Percentiles rank a stretch among this genome's conserved stretches.
These are phyloP conservation scores for Rosa rugosa DNA, from an alignment of 306 rosid species.

Conservation along the genomic window DNA sequence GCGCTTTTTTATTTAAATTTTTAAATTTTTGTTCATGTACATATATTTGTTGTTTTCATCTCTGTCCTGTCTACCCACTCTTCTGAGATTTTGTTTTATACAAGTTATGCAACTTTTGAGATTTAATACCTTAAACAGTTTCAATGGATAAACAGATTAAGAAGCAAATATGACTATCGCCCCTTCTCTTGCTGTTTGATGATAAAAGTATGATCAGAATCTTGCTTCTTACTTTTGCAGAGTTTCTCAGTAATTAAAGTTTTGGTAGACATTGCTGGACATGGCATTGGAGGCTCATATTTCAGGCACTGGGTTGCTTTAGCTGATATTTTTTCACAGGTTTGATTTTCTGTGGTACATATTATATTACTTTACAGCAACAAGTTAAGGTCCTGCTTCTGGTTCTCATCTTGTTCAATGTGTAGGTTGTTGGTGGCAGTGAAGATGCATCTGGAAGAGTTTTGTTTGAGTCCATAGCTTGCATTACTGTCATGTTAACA, in stretches of 20 bases:
- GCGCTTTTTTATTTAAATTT: too few relatives aligned
- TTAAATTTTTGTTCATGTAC: background rate
- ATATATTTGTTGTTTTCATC: background rate
- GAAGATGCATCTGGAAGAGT: constrained; percentile 74
- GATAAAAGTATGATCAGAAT: constrained; percentile 19
- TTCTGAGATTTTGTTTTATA: background rate
- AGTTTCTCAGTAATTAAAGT: constrained; percentile 71
- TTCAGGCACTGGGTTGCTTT: constrained; percentile 75
- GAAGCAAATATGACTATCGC: background rate
- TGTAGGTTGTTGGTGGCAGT: constrained; percentile 66
- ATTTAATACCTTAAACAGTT: background rate
- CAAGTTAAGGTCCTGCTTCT: constrained; percentile 26
- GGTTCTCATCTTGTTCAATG: constrained; percentile 32
- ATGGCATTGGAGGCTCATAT: constrained; percentile 50
- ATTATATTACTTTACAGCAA: background rate
- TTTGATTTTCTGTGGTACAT: constrained; percentile 34
- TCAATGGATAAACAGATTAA: background rate
- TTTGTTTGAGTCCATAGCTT: constrained; percentile 72
- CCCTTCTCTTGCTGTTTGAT: constrained; percentile 4
- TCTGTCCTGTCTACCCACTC: background rate
- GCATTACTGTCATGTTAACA: constrained; percentile 70
- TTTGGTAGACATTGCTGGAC: constrained; percentile 61
- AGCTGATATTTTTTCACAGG: constrained; percentile 78
- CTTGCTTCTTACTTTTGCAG: constrained; percentile 46
- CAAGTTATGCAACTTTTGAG: background rate